Evolutionary conservation across 345 rosid genomes (phyloP).

Genomic region (Brassica nigra): DNA sequence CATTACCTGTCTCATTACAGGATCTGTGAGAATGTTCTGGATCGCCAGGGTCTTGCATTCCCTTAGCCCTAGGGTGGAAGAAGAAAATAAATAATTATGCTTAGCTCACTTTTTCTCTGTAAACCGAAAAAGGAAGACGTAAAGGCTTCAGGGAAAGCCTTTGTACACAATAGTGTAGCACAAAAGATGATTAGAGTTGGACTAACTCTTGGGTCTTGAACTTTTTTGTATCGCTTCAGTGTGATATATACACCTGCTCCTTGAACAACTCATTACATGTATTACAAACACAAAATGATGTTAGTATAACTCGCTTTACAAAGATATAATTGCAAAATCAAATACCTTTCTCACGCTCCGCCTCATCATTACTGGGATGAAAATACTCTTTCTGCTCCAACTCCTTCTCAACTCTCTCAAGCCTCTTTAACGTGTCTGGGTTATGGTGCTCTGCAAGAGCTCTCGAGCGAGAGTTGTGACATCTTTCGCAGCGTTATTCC

Average conservation of each 20-base stretch:
- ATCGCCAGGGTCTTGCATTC: conserved; percentile 94
- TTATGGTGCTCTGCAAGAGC: conserved; percentile 98
- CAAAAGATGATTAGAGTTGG: background rate
- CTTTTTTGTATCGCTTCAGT: conserved; percentile 86
- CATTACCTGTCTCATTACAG: conserved; percentile 99
- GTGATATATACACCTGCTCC: conserved; percentile 85
- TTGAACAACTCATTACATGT: conserved; percentile 89
- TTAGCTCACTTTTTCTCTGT: background rate
- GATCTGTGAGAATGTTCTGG: conserved; percentile 95
- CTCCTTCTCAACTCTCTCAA: conserved; percentile 78
- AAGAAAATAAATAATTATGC: background rate
- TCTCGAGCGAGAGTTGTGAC: too few species aligned
- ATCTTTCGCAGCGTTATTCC: too few species aligned
- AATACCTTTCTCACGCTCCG: conserved; percentile 93
- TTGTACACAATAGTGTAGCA: background rate
- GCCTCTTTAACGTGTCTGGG: conserved; percentile 97
- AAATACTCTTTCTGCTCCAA: conserved; percentile 82
- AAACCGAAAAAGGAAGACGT: background rate
- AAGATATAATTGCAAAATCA: background rate
- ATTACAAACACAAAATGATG: background rate
- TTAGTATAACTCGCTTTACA: background rate
- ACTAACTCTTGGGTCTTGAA: conserved; percentile 73
- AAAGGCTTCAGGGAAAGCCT: background rate
- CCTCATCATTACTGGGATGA: conserved; percentile 83
- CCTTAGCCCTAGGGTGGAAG: conserved; percentile 65